phyloP scores from a whole-genome alignment of 768 basidiomycete species.

The Leucocoprinus leucothites region DNA sequence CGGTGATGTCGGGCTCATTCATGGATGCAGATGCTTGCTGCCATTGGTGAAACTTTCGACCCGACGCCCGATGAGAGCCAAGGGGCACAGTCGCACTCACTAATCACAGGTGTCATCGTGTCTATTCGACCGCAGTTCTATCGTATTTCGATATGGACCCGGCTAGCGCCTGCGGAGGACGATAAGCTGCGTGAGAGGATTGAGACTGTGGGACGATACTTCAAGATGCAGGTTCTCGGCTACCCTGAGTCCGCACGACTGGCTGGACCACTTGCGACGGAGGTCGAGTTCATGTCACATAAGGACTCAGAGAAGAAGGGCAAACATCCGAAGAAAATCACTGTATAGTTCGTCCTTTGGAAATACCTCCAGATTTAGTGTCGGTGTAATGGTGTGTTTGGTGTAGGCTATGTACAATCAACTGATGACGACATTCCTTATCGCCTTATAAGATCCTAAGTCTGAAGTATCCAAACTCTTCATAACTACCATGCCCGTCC shows the following conservation, averaged over 20 bases:
- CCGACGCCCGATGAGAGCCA: constrained; percentile 62
- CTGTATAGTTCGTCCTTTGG: constrained; percentile 44
- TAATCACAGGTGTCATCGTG: constrained; percentile 93
- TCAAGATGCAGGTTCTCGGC: constrained; percentile 89
- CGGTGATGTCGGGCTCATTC: constrained; percentile 6
- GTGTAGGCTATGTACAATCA: constrained; percentile 20
- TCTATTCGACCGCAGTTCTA: constrained; percentile 94
- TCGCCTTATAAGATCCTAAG: constrained; percentile 11
- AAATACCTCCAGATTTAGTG: constrained; percentile 15
- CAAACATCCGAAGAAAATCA: constrained; percentile 76
- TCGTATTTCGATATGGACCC: constrained; percentile 97
- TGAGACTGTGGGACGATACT: constrained; percentile 81
- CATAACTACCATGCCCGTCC: constrained; percentile 47
- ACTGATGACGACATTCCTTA: constrained; percentile 17
- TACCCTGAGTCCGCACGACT: constrained; percentile 72
- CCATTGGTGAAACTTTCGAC: constrained; percentile 98
- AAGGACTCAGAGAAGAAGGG: constrained; percentile 96
- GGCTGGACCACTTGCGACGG: constrained; percentile 84
- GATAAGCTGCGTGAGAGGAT: constrained; percentile 72
- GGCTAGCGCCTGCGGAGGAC: constrained; percentile 67
- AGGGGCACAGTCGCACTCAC: constrained; percentile 45
- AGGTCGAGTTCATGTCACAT: constrained; percentile 93
- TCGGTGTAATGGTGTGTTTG: constrained; percentile 22
- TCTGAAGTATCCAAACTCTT: constrained; percentile 10
- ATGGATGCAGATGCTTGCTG: constrained; percentile 86